Conservation (phyloP, 495 filamentous ascomycete species). For the Poronia punctata region DNA sequence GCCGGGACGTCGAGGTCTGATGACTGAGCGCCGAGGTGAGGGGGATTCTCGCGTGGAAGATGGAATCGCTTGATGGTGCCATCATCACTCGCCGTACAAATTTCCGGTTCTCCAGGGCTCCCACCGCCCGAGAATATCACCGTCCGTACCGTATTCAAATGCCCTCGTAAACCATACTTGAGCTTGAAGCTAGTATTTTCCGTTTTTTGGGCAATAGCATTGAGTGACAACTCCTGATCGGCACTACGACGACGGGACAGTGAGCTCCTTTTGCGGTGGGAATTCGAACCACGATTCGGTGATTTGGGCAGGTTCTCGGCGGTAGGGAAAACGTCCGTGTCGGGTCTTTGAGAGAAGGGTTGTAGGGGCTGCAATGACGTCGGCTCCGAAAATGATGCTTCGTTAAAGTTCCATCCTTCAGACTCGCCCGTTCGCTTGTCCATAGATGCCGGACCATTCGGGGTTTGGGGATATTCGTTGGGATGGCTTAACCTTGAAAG, state of each 20-base stretch:
- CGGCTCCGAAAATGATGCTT: constrained; percentile 49
- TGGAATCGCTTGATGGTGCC: constrained; percentile 95
- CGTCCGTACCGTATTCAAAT: constrained; percentile 86
- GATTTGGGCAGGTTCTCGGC: constrained; percentile 78
- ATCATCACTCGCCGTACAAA: constrained; percentile 94
- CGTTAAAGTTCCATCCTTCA: constrained; percentile 92
- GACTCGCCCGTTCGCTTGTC: constrained; percentile 43
- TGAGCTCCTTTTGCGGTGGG: constrained; percentile 78
- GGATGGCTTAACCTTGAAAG: constrained; percentile 49
- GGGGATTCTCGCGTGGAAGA: constrained; percentile 65
- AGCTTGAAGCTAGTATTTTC: constrained; percentile 79
- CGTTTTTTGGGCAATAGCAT: constrained; percentile 38
- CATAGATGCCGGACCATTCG: constrained; percentile 30
- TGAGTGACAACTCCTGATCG: constrained; percentile 47
- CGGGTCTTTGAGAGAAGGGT: constrained; percentile 53
- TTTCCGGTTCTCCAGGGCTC: constrained; percentile 88
- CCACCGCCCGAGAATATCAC: constrained; percentile 95
- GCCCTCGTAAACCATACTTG: constrained; percentile 82
- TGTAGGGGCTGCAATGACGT: constrained; percentile 31
- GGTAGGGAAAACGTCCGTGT: constrained; percentile 78
- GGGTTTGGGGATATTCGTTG: constrained; percentile 23
- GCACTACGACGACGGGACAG: constrained; percentile 48
- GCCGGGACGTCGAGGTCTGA: constrained; percentile 84
- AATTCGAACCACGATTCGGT: constrained; percentile 60
- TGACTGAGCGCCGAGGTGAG: constrained; percentile 44